Conservation (phyloP, 164 flowering plant genomes). For the Echeveria elegans region DNA sequence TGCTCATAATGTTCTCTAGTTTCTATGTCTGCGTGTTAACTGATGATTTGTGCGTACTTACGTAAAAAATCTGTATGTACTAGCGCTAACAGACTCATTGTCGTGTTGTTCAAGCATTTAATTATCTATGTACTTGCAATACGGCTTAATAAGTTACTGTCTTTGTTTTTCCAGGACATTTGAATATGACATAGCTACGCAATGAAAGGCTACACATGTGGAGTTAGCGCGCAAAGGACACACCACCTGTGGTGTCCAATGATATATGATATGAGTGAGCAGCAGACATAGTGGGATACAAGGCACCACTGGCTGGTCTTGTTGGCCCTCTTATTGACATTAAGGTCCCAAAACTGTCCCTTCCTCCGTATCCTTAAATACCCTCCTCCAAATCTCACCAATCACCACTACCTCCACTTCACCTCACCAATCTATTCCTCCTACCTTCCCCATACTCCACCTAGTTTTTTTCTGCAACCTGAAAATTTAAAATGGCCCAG, state of each 20-base stretch:
- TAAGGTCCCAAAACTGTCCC: neutral
- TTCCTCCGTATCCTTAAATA: neutral
- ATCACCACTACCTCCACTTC: neutral
- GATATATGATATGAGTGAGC: no score
- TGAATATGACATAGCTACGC: neutral
- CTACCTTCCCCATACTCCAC: neutral
- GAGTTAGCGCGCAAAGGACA: neutral
- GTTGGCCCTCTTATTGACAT: neutral
- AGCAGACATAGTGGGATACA: no score
- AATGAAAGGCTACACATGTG: neutral
- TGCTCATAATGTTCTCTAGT: neutral
- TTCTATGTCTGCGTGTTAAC: neutral
- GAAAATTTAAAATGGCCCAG: neutral
- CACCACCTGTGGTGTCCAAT: neutral
- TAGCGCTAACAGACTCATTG: neutral
- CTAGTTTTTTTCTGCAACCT: neutral
- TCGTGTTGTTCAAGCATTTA: neutral
- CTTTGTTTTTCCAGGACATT: neutral
- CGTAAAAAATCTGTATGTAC: neutral
- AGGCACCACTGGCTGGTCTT: no score
- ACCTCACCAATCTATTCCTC: neutral
- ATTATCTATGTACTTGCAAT: neutral
- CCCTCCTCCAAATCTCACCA: slow-evolving; percentile 2
- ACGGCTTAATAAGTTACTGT: neutral
- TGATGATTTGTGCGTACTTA: neutral